Evolutionary conservation across 768 basidiomycete species (phyloP).

Genomic region (Stropharia rugosoannulata): DNA sequence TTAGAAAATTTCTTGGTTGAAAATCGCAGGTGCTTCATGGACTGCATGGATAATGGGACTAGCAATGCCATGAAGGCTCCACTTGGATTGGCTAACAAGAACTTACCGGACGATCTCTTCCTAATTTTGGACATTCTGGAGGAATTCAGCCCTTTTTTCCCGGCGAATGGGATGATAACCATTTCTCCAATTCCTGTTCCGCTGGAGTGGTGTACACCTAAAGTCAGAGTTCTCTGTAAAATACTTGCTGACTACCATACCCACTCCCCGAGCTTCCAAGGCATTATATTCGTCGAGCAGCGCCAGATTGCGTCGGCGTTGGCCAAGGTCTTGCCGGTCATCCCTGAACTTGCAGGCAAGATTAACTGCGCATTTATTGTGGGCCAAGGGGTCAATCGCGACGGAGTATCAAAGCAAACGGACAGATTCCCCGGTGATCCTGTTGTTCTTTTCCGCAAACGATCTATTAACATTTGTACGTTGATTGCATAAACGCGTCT

Average conservation of each 20-base stretch:
- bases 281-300: slow-evolving; percentile 87
- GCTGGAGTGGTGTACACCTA: slow-evolving; percentile 72
- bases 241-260: slow-evolving; percentile 56
- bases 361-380: slow-evolving; percentile 67
- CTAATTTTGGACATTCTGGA: slow-evolving; percentile 37
- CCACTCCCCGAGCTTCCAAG: slow-evolving; percentile 54
- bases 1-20: slow-evolving; percentile 36
- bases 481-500: slow-evolving; percentile 19
- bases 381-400: slow-evolving; percentile 58
- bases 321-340: slow-evolving; percentile 57
- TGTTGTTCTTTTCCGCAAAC: slow-evolving; percentile 63
- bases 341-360: slow-evolving; percentile 55
- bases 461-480: slow-evolving; percentile 68
- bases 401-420: slow-evolving; percentile 38
- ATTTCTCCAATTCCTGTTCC: slow-evolving; percentile 41
- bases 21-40: slow-evolving; percentile 12
- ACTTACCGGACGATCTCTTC: slow-evolving; percentile 35
- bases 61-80: slow-evolving; percentile 15
- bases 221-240: slow-evolving; percentile 62
- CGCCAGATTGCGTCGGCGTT: slow-evolving; percentile 76
- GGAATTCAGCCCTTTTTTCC: slow-evolving; percentile 49
- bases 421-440: slow-evolving; percentile 54
- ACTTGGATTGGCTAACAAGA: slow-evolving; percentile 13
- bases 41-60: slow-evolving; percentile 12
- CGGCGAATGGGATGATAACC: slow-evolving; percentile 26